Percentiles rank a stretch among this genome's conserved stretches.
Conservation (phyloP, 257 asterid genomes). For the Lycium barbarum region DNA sequence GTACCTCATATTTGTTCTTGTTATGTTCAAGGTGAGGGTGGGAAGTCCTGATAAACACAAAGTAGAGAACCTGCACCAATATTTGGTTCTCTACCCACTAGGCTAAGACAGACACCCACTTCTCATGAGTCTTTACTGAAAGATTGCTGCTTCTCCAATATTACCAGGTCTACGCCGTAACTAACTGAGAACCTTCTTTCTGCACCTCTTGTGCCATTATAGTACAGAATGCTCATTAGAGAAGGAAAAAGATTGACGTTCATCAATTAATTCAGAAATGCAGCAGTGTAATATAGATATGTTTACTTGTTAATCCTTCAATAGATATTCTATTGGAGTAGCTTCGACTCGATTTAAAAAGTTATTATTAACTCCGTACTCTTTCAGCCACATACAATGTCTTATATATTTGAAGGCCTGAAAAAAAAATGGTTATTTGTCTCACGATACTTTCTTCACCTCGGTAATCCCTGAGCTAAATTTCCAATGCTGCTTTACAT, state of each 20-base stretch:
- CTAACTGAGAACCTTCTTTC: not conserved
- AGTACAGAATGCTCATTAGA: not conserved
- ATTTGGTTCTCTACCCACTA: not conserved
- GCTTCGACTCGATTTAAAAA: not conserved
- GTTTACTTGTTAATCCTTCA: not conserved
- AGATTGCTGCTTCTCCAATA: not conserved
- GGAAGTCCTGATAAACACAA: not conserved
- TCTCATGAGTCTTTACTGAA: not conserved
- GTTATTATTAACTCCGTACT: not conserved
- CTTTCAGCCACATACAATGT: not conserved
- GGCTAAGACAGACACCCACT: not conserved
- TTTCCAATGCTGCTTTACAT: not conserved
- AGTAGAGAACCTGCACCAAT: not conserved
- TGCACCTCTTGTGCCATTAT: not conserved
- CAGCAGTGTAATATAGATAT: not conserved
- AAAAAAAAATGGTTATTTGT: not conserved
- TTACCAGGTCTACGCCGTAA: not conserved
- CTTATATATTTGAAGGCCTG: constrained; percentile 4
- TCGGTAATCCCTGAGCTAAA: not conserved
- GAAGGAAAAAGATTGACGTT: not conserved
- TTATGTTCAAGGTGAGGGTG: not conserved
- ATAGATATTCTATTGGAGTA: not conserved
- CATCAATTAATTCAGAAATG: not conserved
- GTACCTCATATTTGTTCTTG: not conserved
- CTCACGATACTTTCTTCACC: not conserved